Evolutionary conservation across 2,329 filamentous ascomycete genomes (phyloP), one percentile per base, ranked within the genome.

Genomic region (Emmonsiellopsis sp.): DNA sequence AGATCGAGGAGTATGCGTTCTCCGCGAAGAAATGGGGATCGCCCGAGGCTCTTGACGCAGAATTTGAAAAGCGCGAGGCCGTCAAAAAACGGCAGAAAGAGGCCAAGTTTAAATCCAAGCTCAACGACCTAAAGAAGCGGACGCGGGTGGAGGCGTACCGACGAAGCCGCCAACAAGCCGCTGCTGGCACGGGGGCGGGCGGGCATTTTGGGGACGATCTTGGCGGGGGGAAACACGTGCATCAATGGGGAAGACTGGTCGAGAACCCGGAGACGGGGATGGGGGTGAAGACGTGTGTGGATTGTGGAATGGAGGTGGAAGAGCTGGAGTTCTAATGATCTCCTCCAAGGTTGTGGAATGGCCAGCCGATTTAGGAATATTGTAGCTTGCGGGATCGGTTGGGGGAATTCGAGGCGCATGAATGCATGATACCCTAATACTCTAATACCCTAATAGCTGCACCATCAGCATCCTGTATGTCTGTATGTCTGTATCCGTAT

Each of bases 1-100:
- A 98, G 66, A 88, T 98, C 2, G 93, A 98, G 66, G 89, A 90
- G 54, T 96, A 96, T 66, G 93, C 92, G 0, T 85, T 97, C 62
- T 82, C 75, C 0, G 70, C 79, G 1, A 83, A 82, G 59, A 96
- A 96, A 73, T 98, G 93, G 93, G 93, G 93, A 0, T 89, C 86
- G 0, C 72, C 87, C 0, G 90, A 93, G 65, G 87, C 85, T 0
- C 73, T 97, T 4, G 93, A 97, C 66, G 88, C 81, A 5, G 92
- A 97, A 71, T 97, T 93, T 63, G 88, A 87, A 68, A 81, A 81
- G 57, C 80, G 92, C 15, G 85, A 90, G 65, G 73, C 75, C 2
- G 86, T 93, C 52, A 90, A 89, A 71, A 95, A 95, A 73, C 80
- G 79, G 47, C 78, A 89, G 51, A 95, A 95, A 65, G 91, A 96